These are phyloP conservation scores for Coemansia linderi DNA, from an alignment of 371 early-diverging fungal genomes.

Conservation along the genomic window DNA sequence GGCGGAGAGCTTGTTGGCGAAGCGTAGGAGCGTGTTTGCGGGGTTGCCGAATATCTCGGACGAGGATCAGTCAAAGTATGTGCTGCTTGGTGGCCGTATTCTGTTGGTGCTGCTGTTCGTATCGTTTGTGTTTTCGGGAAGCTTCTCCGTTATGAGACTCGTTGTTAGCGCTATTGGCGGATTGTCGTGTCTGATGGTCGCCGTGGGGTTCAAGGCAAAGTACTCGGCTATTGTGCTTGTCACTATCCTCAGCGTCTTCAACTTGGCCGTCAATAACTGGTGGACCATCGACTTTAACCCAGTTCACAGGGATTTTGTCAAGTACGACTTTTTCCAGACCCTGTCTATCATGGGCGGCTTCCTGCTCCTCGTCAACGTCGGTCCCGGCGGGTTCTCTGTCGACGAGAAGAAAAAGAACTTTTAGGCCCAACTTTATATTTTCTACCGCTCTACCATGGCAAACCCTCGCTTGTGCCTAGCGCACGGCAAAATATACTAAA, in stretches of 20 bases:
- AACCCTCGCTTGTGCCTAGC: not conserved
- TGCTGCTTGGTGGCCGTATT: conserved; percentile 89
- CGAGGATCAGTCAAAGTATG: conserved; percentile 77
- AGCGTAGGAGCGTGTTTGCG: conserved; percentile 80
- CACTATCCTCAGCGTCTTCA: conserved; percentile 81
- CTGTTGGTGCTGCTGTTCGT: conserved; percentile 89
- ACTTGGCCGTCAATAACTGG: conserved; percentile 94
- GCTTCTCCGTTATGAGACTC: conserved; percentile 71
- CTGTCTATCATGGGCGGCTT: conserved; percentile 95
- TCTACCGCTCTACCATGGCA: not conserved
- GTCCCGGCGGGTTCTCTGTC: conserved; percentile 88
- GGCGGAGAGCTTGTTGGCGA: conserved; percentile 70
- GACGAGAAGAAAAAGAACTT: conserved; percentile 96
- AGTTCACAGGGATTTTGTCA: conserved; percentile 86
- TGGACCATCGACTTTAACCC: conserved; percentile 86
- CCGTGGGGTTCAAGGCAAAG: conserved; percentile 95
- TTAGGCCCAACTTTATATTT: conserved; percentile 52
- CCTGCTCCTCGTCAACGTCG: conserved; percentile 85
- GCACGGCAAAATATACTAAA: not conserved
- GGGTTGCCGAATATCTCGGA: conserved; percentile 84
- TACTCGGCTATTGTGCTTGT: conserved; percentile 92
- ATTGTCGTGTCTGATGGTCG: conserved; percentile 91
- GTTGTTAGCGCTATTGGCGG: conserved; percentile 74
- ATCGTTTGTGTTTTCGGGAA: conserved; percentile 84
- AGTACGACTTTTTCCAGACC: conserved; percentile 98